A percentile compares a stretch with the other conserved stretches of the same genome.
Evolutionary conservation across 257 asterid species (phyloP).

Genomic region (Nicotiana noctiflora): DNA sequence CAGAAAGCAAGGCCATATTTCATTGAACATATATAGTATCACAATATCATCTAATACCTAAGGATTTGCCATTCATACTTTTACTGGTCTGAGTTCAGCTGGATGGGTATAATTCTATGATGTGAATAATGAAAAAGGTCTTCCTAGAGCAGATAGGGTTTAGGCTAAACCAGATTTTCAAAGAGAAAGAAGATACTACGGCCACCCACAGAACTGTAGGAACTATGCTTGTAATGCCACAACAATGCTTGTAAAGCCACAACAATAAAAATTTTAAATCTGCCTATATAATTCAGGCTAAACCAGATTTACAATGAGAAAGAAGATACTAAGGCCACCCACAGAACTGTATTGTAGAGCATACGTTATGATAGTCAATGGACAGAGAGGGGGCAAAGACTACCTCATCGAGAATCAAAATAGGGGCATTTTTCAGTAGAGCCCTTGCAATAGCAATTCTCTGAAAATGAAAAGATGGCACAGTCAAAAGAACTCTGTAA

Average conservation of each 20-base stretch:
- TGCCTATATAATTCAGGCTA: neutral
- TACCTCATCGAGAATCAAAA: conserved; percentile 96
- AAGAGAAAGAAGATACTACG: too few relatives aligned
- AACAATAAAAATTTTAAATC: neutral
- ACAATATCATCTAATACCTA: neutral
- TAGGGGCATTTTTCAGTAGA: conserved; percentile 92
- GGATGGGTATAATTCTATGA: neutral
- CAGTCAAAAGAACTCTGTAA: neutral
- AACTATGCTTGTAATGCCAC: neutral
- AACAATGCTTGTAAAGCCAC: neutral
- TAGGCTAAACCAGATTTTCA: too few relatives aligned
- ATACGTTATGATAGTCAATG: neutral
- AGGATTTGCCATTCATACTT: neutral
- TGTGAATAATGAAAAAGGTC: neutral
- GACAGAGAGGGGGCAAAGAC: neutral
- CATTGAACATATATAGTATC: conserved; percentile 6
- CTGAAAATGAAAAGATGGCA: conserved; percentile 32
- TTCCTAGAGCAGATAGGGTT: neutral
- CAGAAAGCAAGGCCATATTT: neutral
- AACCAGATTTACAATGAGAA: neutral
- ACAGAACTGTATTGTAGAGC: neutral
- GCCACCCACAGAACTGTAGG: too few relatives aligned
- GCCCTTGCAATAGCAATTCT: conserved; percentile 98
- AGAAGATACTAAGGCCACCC: neutral
- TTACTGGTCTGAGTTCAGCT: neutral